Evolutionary conservation across 306 rosid species (phyloP), one percentile per base, ranked within the genome.

Genomic region (Gastrolobium villosum): DNA sequence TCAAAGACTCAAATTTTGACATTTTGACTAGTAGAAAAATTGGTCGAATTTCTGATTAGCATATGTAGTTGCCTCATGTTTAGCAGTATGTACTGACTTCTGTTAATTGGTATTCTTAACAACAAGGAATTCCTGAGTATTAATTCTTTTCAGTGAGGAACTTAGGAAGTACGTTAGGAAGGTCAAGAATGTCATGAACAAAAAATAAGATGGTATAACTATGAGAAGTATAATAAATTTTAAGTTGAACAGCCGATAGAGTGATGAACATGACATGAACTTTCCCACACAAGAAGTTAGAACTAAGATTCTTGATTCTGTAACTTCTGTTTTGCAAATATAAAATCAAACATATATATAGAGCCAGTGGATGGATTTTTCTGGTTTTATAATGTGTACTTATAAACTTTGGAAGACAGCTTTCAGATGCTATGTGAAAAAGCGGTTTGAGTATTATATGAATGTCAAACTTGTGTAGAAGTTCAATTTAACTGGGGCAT

Each of bases 1-100:
- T 53, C 15, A 43, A 53, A 36, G 8, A 31, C 43, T 40, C 15
- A 11, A 28, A 35, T 34, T 14, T 50, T 50, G 40, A 52, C n/a
- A 11, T 65, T 64, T 77, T 52, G 70, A 73, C 36, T 48, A 73
- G 79, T 30, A 15, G 11, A 64, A 45, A 60, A 78, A n/a, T 46
- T 71, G 67, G 64, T 53, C 44, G 36, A 62, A 70, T 53, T 61
- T 68, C 13, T 7, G 57, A 30, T 13, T 20, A 56, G 44, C 40
- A 36, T 50, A 15, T 50, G 73, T 48, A 36, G 50, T 62, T 69
- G 63, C 46, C 70, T 52, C 6, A 20, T 83, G 68, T 52, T 65
- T 57, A 44, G 68, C 32, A 0, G 53, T 63, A 20, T 11, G 7
- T 3, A 8, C 4, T 55, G 44, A 46, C 57, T 40, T 26, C 31